Conservation (phyloP, 345 rosid species). For the Eutrema japonicum region DNA sequence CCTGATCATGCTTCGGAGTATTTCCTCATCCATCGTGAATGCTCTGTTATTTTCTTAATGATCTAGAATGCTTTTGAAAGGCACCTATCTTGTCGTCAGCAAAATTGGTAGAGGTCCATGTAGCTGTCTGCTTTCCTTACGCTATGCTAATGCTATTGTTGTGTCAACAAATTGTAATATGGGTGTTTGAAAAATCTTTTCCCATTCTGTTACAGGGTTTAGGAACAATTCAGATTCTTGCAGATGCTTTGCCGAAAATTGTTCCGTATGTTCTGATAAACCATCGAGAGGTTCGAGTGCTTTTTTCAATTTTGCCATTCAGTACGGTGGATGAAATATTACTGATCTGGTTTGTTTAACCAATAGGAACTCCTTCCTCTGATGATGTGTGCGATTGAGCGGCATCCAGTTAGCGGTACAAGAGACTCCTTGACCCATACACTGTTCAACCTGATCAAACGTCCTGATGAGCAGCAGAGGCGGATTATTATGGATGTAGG, state of each 20-base stretch:
- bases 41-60: constrained; percentile 15
- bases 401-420: constrained; percentile 79
- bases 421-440: constrained; percentile 96
- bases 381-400: constrained; percentile 98
- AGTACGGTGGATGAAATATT: constrained; percentile 15
- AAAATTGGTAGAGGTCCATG: constrained; percentile 8
- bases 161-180: constrained; percentile 21
- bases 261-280: constrained; percentile 98
- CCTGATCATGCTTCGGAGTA: constrained; percentile 35
- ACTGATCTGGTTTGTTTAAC: constrained; percentile 26
- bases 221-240: constrained; percentile 93
- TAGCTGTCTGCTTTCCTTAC: constrained; percentile 20
- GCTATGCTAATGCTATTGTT: constrained; percentile 14
- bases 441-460: constrained; percentile 89
- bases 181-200: constrained; percentile 28
- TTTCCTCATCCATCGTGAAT: constrained; percentile 26
- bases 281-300: constrained; percentile 82
- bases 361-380: constrained; percentile 92
- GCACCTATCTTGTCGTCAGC: constrained; percentile 1
- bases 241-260: constrained; percentile 96
- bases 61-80: constrained; percentile 6
- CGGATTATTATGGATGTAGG: constrained; percentile 95
- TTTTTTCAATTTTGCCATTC: constrained; percentile 3
- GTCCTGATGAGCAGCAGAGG: constrained; percentile 98
- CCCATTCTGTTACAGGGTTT: constrained; percentile 61